Conservation (phyloP, 768 basidiomycete genomes). For the Kwoniella pini region DNA sequence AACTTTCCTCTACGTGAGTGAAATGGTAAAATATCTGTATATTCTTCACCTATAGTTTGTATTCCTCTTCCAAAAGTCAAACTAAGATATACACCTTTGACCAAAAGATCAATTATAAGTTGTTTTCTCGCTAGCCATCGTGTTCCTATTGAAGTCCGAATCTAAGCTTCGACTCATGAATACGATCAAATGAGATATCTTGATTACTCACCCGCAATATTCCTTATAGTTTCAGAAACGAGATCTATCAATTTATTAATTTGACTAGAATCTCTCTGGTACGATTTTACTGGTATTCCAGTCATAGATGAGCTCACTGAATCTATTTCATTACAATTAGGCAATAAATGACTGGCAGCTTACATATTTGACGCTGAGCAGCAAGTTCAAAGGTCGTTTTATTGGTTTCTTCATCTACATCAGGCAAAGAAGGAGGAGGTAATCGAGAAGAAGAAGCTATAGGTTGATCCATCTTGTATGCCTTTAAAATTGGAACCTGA, state of each 20-base stretch:
- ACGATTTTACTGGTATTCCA: slow-evolving; percentile 40
- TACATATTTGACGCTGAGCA: slow-evolving; percentile 43
- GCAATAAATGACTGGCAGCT: slow-evolving; percentile 11
- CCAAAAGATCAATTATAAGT: slow-evolving; percentile 36
- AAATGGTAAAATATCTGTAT: slow-evolving; percentile 53
- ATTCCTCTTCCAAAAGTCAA: slow-evolving; percentile 51
- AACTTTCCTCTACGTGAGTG: slow-evolving; percentile 22
- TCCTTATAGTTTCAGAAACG: slow-evolving; percentile 43
- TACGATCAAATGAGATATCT: too few species aligned
- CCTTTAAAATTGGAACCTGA: too few species aligned
- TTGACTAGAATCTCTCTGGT: slow-evolving; percentile 51
- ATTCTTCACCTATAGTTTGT: slow-evolving; percentile 55
- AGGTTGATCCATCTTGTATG: slow-evolving; percentile 26
- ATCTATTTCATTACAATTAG: not conserved
- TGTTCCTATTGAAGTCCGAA: slow-evolving; percentile 35
- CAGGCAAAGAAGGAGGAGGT: slow-evolving; percentile 15
- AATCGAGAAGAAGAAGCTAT: slow-evolving; percentile 25
- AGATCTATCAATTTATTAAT: slow-evolving; percentile 42
- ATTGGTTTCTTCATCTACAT: not conserved
- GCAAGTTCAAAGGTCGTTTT: slow-evolving; percentile 30
- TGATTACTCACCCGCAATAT: slow-evolving; percentile 41
- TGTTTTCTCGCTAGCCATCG: slow-evolving; percentile 47
- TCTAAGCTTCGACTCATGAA: not conserved
- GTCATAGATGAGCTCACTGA: not conserved
- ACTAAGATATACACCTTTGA: slow-evolving; percentile 44